These are phyloP conservation scores for Trametes pubescens DNA, from an alignment of 1,284 basidiomycete genomes.

Conservation along the genomic window DNA sequence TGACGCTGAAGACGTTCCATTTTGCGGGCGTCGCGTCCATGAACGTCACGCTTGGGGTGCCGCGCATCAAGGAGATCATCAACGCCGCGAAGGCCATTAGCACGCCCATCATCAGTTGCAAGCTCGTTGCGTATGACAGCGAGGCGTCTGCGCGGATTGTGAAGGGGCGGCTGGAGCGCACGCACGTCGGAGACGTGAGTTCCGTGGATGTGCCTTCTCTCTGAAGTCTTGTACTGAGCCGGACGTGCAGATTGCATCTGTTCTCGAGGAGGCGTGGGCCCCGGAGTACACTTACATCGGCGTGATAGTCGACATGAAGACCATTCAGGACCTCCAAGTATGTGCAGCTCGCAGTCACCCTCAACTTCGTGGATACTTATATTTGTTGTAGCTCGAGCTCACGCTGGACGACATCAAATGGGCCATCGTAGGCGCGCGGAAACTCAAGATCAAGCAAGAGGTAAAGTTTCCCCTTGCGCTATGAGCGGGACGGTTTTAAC, in stretches of 20 bases:
- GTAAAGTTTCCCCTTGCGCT: constrained; percentile 46
- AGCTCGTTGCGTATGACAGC: constrained; percentile 84
- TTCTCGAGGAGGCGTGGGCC: constrained; percentile 97
- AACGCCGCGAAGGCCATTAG: constrained; percentile 97
- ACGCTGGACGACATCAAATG: constrained; percentile 94
- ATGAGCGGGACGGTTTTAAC: background rate
- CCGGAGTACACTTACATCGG: constrained; percentile 93
- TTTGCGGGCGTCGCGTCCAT: constrained; percentile 99
- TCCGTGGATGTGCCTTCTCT: background rate
- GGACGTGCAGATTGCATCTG: constrained; percentile 78
- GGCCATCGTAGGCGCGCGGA: constrained; percentile 88
- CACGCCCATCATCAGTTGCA: constrained; percentile 98
- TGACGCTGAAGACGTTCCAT: constrained; percentile 99
- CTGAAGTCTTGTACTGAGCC: background rate
- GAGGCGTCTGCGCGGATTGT: constrained; percentile 96
- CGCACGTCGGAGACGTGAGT: constrained; percentile 90
- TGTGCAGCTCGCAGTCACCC: constrained; percentile 27
- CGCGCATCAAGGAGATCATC: constrained; percentile 99
- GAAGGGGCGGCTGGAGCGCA: constrained; percentile 97
- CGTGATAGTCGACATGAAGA: constrained; percentile 91
- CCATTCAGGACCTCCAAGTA: constrained; percentile 91
- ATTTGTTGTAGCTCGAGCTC: constrained; percentile 77
- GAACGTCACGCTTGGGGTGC: constrained; percentile 99
- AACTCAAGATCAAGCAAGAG: constrained; percentile 93
- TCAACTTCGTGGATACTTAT: background rate